Conservation (phyloP, 805 yeast genomes). For the Kuraishia floccosa region DNA sequence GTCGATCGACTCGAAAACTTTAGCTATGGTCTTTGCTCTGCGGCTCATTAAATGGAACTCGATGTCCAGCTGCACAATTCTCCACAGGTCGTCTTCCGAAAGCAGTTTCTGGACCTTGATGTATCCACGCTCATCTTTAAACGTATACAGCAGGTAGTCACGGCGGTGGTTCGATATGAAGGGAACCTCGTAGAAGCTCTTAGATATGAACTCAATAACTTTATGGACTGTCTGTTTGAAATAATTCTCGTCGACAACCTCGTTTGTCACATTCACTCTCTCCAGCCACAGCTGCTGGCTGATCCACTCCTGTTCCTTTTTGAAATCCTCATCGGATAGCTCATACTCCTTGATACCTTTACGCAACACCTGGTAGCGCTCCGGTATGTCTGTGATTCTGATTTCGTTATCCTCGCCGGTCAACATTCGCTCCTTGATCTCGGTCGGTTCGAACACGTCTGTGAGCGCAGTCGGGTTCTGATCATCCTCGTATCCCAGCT, state of each 20-base stretch:
- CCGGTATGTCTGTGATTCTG: constrained; percentile 83
- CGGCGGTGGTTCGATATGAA: constrained; percentile 93
- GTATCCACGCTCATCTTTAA: constrained; percentile 29
- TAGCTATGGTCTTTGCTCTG: constrained; percentile 49
- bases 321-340: constrained; percentile 57
- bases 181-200: constrained; percentile 83
- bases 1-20: constrained; percentile 40
- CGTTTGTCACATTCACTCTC: no score
- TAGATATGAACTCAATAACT: constrained; percentile 60
- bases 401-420: constrained; percentile 88
- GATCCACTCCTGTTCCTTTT: constrained; percentile 72
- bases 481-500: constrained; percentile 16
- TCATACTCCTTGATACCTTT: constrained; percentile 56
- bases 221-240: constrained; percentile 62
- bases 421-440: constrained; percentile 79
- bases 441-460: constrained; percentile 92
- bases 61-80: constrained; percentile 74
- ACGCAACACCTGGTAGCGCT: constrained; percentile 77
- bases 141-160: constrained; percentile 64
- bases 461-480: constrained; percentile 46
- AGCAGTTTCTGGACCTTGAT: constrained; percentile 40
- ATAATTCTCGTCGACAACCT: constrained; percentile 46
- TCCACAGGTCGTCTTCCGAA: constrained; percentile 85
- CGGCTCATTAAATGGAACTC: constrained; percentile 80
- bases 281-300: no score